Base-by-base conservation (phyloP, 2,329 filamentous ascomycete species). In the Fusarium chuoi region DNA sequence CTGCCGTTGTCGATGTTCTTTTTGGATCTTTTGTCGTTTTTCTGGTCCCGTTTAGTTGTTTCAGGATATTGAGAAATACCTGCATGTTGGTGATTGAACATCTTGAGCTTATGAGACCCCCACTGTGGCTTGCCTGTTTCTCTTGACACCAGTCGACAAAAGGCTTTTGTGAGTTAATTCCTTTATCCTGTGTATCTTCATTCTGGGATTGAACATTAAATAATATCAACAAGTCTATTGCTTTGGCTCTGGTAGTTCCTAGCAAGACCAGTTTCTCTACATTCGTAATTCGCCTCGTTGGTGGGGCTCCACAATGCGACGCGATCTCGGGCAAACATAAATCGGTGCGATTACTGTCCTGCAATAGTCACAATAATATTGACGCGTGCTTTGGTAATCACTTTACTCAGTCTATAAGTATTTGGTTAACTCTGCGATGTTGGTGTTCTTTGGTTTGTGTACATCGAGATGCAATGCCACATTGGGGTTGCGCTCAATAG, bases 1-100 rank as follows among this genome's bases (percentile, higher is more conserved):
- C 58, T 64, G 59, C 46, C 62, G 46, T 64, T 65, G 62, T 64
- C 59, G 59, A 33, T 52, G 14, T 18, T 52, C 13, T 46, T 41
- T 65, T 39, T 15, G 0, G 13, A 0, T 24, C 22, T 14, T 24
- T 24, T n/a, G 7, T 10, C 4, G 5, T 24, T 33, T 33, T 33
- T 22, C 5, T 12, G 3, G 1, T 33, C 6, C 6, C 18, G 7
- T n/a, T 3, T 14, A 6, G 15, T 33, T 15, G 17, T 12, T 49
- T 7, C 3, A 6, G 11, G 28, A 18, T 0, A 18, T n/a, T 2
- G 10, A 24, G 15, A 33, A 24, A 51, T 24, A 7, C 7, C n/a
- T n/a, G 4, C 7, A 7, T 2, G 46, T 24, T 17, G 6, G 22
- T 10, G 15, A 12, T 51, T n/a, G 22, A 33, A 13, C 15, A n/a